phyloP scores from a whole-genome alignment of 148 eudicot species.

The Dysphania ambrosioides region DNA sequence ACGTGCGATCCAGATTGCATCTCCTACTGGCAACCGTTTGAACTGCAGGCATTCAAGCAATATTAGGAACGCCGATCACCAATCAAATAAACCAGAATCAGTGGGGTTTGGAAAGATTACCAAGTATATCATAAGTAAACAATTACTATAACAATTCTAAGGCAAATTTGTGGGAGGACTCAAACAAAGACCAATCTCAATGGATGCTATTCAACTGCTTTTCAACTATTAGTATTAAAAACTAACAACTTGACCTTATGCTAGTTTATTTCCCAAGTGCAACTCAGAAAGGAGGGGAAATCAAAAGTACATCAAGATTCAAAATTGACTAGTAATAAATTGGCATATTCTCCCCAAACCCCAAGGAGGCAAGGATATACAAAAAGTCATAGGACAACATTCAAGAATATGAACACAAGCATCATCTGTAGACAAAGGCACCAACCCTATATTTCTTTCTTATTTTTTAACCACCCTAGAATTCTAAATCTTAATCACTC shows the following conservation, averaged over 20 bases:
- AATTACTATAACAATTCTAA: not conserved
- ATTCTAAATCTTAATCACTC: too few species aligned
- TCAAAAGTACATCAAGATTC: too few species aligned
- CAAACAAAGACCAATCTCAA: not conserved
- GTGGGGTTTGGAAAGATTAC: not conserved
- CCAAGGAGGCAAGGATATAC: too few species aligned
- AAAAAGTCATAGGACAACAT: too few species aligned
- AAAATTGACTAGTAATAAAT: too few species aligned
- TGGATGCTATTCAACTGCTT: not conserved
- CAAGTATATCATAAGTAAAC: too few species aligned
- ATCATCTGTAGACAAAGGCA: too few species aligned
- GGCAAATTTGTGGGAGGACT: not conserved
- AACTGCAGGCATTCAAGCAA: slow-evolving; percentile 54
- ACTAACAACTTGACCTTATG: not conserved
- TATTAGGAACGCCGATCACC: not conserved
- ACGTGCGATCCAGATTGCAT: slow-evolving; percentile 91
- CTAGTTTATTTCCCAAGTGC: not conserved
- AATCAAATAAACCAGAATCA: slow-evolving; percentile 7
- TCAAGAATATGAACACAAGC: too few species aligned
- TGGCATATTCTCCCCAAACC: too few species aligned
- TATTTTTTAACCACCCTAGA: too few species aligned
- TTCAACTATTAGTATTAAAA: not conserved
- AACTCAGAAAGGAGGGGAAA: too few species aligned
- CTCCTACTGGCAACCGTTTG: slow-evolving; percentile 81
- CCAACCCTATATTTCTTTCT: too few species aligned